phyloP scores from a whole-genome alignment of 208 protist genomes.

The Acanthamoeba healyi region DNA sequence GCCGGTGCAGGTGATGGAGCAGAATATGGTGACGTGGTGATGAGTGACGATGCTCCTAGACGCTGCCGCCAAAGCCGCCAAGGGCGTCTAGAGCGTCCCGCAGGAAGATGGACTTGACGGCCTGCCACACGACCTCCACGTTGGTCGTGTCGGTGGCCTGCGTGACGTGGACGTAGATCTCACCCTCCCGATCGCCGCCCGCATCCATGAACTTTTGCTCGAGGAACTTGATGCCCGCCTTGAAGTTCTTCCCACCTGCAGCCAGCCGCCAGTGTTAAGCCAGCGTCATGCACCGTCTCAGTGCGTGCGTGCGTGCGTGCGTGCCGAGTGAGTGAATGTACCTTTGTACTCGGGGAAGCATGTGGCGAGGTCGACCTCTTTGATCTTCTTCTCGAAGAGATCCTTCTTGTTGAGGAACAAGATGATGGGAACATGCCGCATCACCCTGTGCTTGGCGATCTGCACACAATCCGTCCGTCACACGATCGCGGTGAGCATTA shows the following conservation, averaged over 20 bases:
- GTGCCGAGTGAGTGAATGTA: background rate
- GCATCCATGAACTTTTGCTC: conserved; percentile 84
- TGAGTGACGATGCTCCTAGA: background rate
- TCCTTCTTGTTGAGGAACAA: conserved; percentile 92
- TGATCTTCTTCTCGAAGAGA: conserved; percentile 91
- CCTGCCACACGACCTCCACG: conserved; percentile 89
- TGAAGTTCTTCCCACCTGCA: conserved; percentile 81
- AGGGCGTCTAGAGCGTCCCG: conserved; percentile 10
- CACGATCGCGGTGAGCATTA: background rate
- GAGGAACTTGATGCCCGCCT: conserved; percentile 84
- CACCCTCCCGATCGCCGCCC: conserved; percentile 78
- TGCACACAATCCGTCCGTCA: conserved; percentile 75
- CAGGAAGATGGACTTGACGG: conserved; percentile 88
- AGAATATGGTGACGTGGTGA: no score
- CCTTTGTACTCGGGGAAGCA: conserved; percentile 89
- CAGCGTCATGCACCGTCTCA: background rate
- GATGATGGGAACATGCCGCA: conserved; percentile 88
- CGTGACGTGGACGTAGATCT: conserved; percentile 89
- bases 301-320: background rate
- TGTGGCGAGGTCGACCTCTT: conserved; percentile 79
- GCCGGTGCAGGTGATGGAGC: no score
- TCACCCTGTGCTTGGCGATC: conserved; percentile 86
- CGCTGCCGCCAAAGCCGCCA: conserved; percentile 23
- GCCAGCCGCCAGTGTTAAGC: background rate
- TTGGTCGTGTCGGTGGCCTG: conserved; percentile 92